phyloP scores from a whole-genome alignment of 768 basidiomycete genomes.

The Lactarius sp. region DNA sequence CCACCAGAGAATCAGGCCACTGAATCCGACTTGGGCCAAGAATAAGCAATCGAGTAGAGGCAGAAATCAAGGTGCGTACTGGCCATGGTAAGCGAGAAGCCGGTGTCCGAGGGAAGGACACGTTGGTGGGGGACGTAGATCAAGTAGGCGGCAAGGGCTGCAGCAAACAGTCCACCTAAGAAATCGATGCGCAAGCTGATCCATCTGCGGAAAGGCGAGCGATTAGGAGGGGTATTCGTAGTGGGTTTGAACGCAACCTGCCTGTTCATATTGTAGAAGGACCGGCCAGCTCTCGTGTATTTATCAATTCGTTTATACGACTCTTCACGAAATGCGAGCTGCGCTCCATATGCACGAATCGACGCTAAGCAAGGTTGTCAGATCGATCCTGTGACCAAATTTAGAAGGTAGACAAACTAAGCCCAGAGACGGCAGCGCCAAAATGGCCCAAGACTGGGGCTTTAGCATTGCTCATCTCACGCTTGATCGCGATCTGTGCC shows the following conservation, averaged over 20 bases:
- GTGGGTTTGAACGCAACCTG: constrained; percentile 16
- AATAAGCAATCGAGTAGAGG: not conserved
- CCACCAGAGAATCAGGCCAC: constrained; percentile 49
- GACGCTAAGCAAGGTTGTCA: constrained; percentile 31
- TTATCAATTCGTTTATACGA: constrained; percentile 44
- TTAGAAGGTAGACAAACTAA: constrained; percentile 32
- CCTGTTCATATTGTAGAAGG: constrained; percentile 48
- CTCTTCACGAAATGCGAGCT: constrained; percentile 40
- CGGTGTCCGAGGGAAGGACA: constrained; percentile 37
- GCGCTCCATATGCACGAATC: constrained; percentile 53
- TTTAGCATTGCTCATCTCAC: constrained; percentile 49
- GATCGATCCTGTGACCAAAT: not conserved
- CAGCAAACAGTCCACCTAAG: constrained; percentile 48
- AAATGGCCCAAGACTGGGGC: constrained; percentile 49
- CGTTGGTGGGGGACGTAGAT: constrained; percentile 38
- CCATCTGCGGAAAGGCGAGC: constrained; percentile 35
- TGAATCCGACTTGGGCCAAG: constrained; percentile 44
- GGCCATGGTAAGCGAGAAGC: constrained; percentile 40
- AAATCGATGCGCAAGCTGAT: constrained; percentile 50
- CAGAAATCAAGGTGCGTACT: constrained; percentile 26
- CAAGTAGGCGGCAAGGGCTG: constrained; percentile 47
- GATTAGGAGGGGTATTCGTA: not conserved
- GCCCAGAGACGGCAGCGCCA: constrained; percentile 46
- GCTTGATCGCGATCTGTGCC: constrained; percentile 52
- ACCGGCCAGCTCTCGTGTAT: constrained; percentile 39